phyloP scores from a whole-genome alignment of 495 filamentous ascomycete species.

The Aspergillus nanangensis region DNA sequence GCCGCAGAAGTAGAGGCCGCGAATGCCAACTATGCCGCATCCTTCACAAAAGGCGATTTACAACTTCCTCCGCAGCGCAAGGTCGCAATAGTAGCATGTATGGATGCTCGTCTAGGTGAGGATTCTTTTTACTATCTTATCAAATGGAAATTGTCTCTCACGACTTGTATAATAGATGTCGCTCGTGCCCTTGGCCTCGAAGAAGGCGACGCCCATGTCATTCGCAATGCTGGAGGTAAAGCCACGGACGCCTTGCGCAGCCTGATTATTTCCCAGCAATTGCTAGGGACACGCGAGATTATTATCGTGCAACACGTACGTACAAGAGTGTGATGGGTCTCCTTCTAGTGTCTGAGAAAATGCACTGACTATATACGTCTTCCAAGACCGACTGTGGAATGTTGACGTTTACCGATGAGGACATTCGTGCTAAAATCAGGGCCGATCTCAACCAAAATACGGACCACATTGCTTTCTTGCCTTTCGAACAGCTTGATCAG shows the following conservation, averaged over 20 bases:
- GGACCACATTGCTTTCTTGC: slow-evolving; percentile 51
- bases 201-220: slow-evolving; percentile 75
- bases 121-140: too few relatives aligned
- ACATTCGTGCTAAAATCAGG: slow-evolving; percentile 52
- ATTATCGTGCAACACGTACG: slow-evolving; percentile 67
- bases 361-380: too few relatives aligned
- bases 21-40: slow-evolving; percentile 57
- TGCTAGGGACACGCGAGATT: slow-evolving; percentile 75
- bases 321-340: too few relatives aligned
- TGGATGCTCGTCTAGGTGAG: slow-evolving; percentile 77
- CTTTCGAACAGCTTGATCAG: slow-evolving; percentile 60
- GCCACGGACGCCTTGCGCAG: slow-evolving; percentile 66
- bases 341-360: too few relatives aligned
- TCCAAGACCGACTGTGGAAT: slow-evolving; percentile 66
- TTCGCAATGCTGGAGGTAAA: slow-evolving; percentile 70
- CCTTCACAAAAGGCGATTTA: slow-evolving; percentile 61
- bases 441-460: slow-evolving; percentile 52
- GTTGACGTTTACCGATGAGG: slow-evolving; percentile 70
- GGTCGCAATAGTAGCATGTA: slow-evolving; percentile 61
- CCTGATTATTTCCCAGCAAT: slow-evolving; percentile 75
- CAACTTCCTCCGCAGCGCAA: slow-evolving; percentile 66
- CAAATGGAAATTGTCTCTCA: background rate
- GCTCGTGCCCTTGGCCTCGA: slow-evolving; percentile 66
- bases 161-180: slow-evolving; percentile 41
- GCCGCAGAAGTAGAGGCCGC: slow-evolving; percentile 33